Base-by-base conservation (phyloP, 75 land plant species). In the Selaginella tamariscina region DNA sequence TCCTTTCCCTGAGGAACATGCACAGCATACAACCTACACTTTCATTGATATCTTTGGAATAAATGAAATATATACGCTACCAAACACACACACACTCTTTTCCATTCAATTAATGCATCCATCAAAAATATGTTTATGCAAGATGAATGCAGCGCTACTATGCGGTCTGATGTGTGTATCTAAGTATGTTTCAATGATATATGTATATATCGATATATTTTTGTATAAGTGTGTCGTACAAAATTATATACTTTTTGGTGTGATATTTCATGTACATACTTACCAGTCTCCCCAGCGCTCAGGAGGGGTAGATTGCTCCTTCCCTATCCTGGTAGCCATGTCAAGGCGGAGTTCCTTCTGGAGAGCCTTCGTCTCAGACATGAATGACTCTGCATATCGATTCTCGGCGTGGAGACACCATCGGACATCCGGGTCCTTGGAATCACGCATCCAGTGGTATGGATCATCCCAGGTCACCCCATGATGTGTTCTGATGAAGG, bases 281-380 rank as follows among this genome's bases (percentile, higher is more conserved):
- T 49, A 94, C 98, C 98, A 94, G 30, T 72, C 78, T 13, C 88
- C 98, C 85, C 86, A 85, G 1, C 82, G 82, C 74, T 94, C 98
- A 32, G 91, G 86, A 31, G 91, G 91, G 28, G 96, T 82, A 56
- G 81, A 73, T 55, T 84, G 49, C 30, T 67, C 77, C 29, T 77
- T 29, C 0, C 82, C 79, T 71, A 94, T 74, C 70, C 96, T 72
- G 28, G 67, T 31, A 8, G 33, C 76, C 98, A 94, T 89, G 68
- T 94, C 98, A 9, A 28, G 65, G 28, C 64, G 67, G 33, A 94
- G 73, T 5, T 39, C 56, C 24, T 65, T 59, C 56, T 78, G 90
- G 21, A 84, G 71, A 1, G 39, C 63, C 0, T 27, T 30, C 2
- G 89, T 84, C 55, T 80, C 91, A 27, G 74, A 72, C 98, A 94